Percentiles rank a stretch among this genome's conserved stretches.
These are phyloP conservation scores for Fusarium fujikuroi DNA, from an alignment of 2,329 filamentous ascomycete genomes.

Conservation along the genomic window DNA sequence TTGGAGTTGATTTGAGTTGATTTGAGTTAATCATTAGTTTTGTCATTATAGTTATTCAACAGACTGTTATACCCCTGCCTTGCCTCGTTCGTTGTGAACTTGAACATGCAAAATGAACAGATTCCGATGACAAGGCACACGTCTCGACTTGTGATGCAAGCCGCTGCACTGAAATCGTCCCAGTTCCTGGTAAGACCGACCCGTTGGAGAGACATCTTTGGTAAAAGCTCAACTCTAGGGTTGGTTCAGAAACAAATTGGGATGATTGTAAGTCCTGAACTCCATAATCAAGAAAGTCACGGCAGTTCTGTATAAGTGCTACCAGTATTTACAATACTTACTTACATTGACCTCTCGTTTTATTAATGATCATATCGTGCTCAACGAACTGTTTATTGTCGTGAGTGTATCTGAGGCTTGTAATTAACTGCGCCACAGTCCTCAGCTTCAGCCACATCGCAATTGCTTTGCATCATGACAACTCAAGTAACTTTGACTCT, in stretches of 20 bases:
- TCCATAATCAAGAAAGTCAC: neutral
- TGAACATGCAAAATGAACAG: neutral
- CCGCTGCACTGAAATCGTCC: neutral
- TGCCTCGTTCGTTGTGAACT: neutral
- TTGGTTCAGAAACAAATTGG: neutral
- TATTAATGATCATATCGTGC: neutral
- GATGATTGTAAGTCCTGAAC: neutral
- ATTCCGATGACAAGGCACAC: neutral
- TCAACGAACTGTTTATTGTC: neutral
- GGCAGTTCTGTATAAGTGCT: neutral
- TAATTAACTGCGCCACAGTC: neutral
- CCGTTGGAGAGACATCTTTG: neutral
- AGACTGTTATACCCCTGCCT: neutral
- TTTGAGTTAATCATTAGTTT: neutral
- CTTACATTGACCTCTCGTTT: fast-evolving
- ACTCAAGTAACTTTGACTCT: neutral
- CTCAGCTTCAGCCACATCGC: conserved; percentile 27
- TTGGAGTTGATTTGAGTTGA: neutral
- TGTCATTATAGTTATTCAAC: neutral
- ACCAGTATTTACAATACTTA: fast-evolving
- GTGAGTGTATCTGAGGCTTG: conserved; percentile 5
- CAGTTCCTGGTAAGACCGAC: neutral
- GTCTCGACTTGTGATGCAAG: neutral
- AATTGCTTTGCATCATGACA: conserved; percentile 5
- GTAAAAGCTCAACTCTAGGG: neutral